Evolutionary conservation across 768 basidiomycete species (phyloP).

Genomic region (Tephrocybe sp.): DNA sequence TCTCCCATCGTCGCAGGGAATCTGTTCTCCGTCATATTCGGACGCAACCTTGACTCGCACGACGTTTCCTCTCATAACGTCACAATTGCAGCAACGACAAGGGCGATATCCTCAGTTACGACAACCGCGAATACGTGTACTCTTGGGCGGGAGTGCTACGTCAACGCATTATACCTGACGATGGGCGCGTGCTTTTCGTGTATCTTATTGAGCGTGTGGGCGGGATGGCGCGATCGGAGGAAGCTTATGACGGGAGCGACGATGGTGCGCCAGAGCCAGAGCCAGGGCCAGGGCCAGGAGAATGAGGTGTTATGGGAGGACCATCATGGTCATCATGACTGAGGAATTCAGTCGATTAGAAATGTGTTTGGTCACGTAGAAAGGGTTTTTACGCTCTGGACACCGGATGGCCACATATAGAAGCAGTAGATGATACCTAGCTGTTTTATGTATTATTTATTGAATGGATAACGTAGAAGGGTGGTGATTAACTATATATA

Average conservation of each 20-base stretch:
- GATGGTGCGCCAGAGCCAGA: background rate
- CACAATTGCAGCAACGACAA: slow-evolving; percentile 25
- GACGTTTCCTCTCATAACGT: slow-evolving; percentile 23
- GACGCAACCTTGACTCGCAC: slow-evolving; percentile 78
- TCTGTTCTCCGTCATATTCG: slow-evolving; percentile 82
- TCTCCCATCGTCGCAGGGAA: slow-evolving; percentile 81
- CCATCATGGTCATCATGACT: background rate
- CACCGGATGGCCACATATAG: too few species aligned
- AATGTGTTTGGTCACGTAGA: too few species aligned
- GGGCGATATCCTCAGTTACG: too few species aligned
- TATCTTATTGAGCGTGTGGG: slow-evolving; percentile 49
- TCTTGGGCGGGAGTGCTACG: slow-evolving; percentile 60
- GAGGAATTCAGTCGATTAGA: too few species aligned
- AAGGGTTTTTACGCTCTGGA: too few species aligned
- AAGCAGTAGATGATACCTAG: too few species aligned
- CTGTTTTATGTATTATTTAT: too few species aligned
- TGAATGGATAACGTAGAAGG: too few species aligned
- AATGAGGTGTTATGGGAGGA: background rate
- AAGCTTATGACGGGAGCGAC: slow-evolving; percentile 21
- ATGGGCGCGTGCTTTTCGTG: slow-evolving; percentile 45
- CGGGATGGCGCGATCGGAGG: slow-evolving; percentile 46
- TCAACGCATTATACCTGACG: slow-evolving; percentile 54
- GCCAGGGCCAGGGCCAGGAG: too few species aligned
- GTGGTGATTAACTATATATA: too few species aligned
- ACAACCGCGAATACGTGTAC: slow-evolving; percentile 37